These are phyloP conservation scores for Hanseniaspora lindneri DNA, from an alignment of 805 yeast species.

Conservation along the genomic window DNA sequence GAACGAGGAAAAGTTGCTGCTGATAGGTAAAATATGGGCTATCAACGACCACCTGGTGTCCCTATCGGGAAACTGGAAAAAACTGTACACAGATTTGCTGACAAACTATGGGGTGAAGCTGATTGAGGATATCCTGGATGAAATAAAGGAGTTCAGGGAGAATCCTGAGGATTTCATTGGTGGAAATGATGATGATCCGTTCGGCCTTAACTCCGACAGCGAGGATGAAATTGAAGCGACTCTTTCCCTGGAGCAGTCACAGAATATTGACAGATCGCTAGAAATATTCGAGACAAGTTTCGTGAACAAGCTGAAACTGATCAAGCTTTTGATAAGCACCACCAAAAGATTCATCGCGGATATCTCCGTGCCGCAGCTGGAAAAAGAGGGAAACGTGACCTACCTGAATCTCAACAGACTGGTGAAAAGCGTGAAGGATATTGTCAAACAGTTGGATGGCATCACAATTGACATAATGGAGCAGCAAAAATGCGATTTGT, in stretches of 20 bases:
- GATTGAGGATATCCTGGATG: constrained; percentile 11
- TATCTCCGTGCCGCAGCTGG: not conserved
- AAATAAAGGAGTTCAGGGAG: constrained; percentile 42
- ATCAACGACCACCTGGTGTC: constrained; percentile 35
- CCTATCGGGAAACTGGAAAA: not conserved
- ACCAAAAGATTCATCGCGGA: constrained; percentile 11
- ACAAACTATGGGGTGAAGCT: constrained; percentile 2
- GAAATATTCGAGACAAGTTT: constrained; percentile 36
- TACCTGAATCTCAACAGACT: constrained; percentile 5
- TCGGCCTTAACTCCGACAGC: constrained; percentile 33
- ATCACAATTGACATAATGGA: constrained; percentile 8
- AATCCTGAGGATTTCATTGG: constrained; percentile 55
- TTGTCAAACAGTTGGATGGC: constrained; percentile 1
- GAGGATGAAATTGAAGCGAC: constrained; percentile 22
- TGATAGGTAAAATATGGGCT: constrained; percentile 65
- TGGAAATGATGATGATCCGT: constrained; percentile 35
- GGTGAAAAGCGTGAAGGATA: not conserved
- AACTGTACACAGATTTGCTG: constrained; percentile 1
- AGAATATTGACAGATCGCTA: constrained; percentile 26
- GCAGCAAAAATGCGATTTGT: constrained; percentile 4
- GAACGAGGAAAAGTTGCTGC: constrained; percentile 35
- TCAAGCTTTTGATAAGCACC: constrained; percentile 38
- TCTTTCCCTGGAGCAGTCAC: constrained; percentile 27
- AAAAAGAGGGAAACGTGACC: constrained; percentile 8
- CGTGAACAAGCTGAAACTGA: constrained; percentile 35